Evolutionary conservation across 176 grass and related monocot species (phyloP).

Genomic region (Phoenix dactylifera): DNA sequence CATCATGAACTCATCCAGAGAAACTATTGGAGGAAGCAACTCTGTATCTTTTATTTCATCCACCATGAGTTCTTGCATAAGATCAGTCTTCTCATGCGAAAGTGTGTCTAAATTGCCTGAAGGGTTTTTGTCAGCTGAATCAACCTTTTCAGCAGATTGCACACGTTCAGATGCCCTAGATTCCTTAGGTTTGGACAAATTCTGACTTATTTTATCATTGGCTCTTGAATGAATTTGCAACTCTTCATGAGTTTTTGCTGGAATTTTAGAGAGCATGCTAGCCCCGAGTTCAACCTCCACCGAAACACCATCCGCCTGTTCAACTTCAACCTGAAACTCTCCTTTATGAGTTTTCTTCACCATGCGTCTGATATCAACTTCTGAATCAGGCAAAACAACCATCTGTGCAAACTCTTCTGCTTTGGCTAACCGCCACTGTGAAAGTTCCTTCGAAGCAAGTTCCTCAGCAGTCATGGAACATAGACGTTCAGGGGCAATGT

Average conservation of each 20-base stretch:
- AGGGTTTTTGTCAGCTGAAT: slow-evolving; percentile 17
- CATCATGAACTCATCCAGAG: slow-evolving; percentile 47
- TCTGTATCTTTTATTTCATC: slow-evolving; percentile 46
- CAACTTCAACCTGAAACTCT: slow-evolving; percentile 72
- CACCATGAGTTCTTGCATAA: slow-evolving; percentile 51
- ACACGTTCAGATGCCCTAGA: slow-evolving; percentile 14
- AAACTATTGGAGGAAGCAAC: slow-evolving; percentile 36
- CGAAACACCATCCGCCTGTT: slow-evolving; percentile 46
- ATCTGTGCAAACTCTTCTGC: slow-evolving; percentile 61
- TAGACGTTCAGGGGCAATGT: slow-evolving; percentile 48
- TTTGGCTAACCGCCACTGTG: slow-evolving; percentile 66
- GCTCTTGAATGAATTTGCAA: slow-evolving; percentile 12
- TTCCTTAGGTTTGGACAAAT: neutral
- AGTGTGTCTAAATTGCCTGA: slow-evolving; percentile 23
- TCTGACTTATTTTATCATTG: slow-evolving; percentile 17
- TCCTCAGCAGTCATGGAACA: slow-evolving; percentile 70
- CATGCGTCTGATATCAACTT: slow-evolving; percentile 44
- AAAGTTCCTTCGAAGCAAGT: slow-evolving; percentile 83
- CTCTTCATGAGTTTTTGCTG: slow-evolving; percentile 21
- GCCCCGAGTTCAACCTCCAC: slow-evolving; percentile 38
- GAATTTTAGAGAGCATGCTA: slow-evolving; percentile 23
- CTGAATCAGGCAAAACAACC: slow-evolving; percentile 53
- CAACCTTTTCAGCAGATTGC: slow-evolving; percentile 9
- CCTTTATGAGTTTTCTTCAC: slow-evolving; percentile 87
- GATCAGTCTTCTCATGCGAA: slow-evolving; percentile 31